Base-by-base conservation (phyloP, 495 filamentous ascomycete genomes). In the Halenospora varia region DNA sequence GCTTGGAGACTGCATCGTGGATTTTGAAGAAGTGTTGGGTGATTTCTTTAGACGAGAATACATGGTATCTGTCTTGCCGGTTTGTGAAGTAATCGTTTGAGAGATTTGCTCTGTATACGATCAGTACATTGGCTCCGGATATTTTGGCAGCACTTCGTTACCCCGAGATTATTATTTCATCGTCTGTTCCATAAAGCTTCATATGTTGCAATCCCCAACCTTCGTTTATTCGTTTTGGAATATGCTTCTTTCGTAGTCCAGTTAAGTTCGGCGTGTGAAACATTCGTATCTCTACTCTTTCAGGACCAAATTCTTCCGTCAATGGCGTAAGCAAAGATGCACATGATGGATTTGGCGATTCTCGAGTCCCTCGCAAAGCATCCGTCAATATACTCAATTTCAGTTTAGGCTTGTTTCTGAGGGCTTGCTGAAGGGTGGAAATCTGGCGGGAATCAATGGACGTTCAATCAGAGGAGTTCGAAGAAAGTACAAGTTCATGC, bases 141-240 rank as follows among this genome's bases (percentile, higher is more conserved):
- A 23, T 11, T 47, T 20, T 48, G 24, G 23, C 25, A 35, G 18
- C 19, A 24, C 46, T 53, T 20, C 20, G 76, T 39, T 78, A 89
- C 84, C 94, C 94, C 1, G 92, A 96, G 24, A 99, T 79, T 35
- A 99, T 94, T 49, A 99, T 85, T 70, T 97, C 93, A 65, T 97
- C 92, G 59, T 99, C 94, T 42, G 96, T 72, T 0, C 95, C 94
- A 62, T 99, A 99, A 0, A 99, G 79, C 78, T 99, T 99, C 90
- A 99, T 99, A 67, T 99, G 94, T 67, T 99, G 94, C 44, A 99
- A 73, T 13, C 94, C 94, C 93, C 94, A 99, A 35, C 94, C 94
- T 69, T 99, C 94, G 63, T 99, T 99, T 66, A 97, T 90, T 10
- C 94, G 81, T 60, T 83, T 86, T 2, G 94, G 94, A 44, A 97